A percentile compares a stretch with the other conserved stretches of the same genome.
These are phyloP conservation scores for Letharia lupina DNA, from an alignment of 495 filamentous ascomycete species.

Conservation along the genomic window DNA sequence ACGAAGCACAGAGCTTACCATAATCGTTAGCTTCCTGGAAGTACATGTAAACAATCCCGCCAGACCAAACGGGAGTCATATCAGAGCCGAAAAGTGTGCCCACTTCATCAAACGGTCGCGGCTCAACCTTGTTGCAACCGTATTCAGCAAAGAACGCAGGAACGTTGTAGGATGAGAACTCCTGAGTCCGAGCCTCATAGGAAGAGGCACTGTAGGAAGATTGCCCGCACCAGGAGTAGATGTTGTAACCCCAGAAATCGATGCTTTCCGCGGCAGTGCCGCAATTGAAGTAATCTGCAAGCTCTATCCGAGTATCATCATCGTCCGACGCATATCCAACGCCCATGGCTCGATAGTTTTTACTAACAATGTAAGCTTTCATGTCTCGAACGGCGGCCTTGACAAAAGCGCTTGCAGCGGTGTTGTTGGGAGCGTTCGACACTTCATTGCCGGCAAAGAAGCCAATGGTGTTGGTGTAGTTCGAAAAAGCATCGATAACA, in stretches of 20 bases:
- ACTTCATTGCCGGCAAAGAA: conserved; percentile 99
- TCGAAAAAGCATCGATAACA: conserved; percentile 69
- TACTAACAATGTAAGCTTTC: conserved; percentile 80
- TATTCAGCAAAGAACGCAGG: conserved; percentile 98
- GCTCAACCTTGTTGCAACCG: conserved; percentile 74
- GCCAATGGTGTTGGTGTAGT: conserved; percentile 81
- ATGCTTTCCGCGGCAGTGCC: conserved; percentile 55
- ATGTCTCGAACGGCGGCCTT: conserved; percentile 94
- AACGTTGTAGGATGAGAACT: conserved; percentile 80
- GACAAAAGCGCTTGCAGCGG: conserved; percentile 78
- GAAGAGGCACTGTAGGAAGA: conserved; percentile 64
- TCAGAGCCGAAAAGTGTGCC: conserved; percentile 64
- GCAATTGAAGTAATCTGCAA: conserved; percentile 93
- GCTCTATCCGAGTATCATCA: conserved; percentile 66
- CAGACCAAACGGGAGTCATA: conserved; percentile 82
- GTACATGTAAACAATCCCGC: conserved; percentile 97
- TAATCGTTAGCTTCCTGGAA: conserved; percentile 87
- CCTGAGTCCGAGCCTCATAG: conserved; percentile 67
- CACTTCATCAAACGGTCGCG: conserved; percentile 83
- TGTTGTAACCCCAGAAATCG: conserved; percentile 98
- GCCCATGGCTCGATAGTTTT: conserved; percentile 70
- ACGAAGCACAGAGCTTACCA: conserved; percentile 41
- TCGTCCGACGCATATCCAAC: conserved; percentile 96
- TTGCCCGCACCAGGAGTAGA: conserved; percentile 95
- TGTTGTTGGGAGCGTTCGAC: conserved; percentile 75